phyloP scores from a whole-genome alignment of 306 rosid genomes.

The Biancaea sappan region DNA sequence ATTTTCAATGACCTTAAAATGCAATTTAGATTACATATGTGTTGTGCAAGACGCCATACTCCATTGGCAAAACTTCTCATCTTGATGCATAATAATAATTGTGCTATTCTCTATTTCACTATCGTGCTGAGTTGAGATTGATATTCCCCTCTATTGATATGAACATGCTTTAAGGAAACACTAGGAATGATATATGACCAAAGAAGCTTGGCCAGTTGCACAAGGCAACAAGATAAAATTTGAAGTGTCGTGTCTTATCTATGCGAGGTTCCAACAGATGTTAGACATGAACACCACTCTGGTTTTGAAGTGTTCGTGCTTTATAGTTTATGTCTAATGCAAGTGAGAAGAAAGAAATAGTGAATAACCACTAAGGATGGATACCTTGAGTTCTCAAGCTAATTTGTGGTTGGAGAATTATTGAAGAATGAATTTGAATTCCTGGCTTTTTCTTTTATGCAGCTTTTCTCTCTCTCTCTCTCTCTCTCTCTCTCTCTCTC shows the following conservation, averaged over 20 bases:
- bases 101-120: background rate
- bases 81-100: background rate
- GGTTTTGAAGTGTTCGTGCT: background rate
- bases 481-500: background rate
- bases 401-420: background rate
- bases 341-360: background rate
- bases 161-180: background rate
- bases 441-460: background rate
- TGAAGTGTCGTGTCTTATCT: background rate
- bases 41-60: background rate
- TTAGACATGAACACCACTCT: background rate
- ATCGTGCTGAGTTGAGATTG: background rate
- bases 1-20: background rate
- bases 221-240: background rate
- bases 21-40: background rate
- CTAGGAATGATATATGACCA: background rate
- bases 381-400: background rate
- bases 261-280: background rate
- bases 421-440: background rate
- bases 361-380: background rate
- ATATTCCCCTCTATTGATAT: background rate
- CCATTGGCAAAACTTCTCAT: background rate
- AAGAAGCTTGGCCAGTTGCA: background rate
- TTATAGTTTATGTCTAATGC: background rate
- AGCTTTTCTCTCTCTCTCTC: background rate